Conservation (phyloP, 768 basidiomycete genomes). For the Trametes cingulata region DNA sequence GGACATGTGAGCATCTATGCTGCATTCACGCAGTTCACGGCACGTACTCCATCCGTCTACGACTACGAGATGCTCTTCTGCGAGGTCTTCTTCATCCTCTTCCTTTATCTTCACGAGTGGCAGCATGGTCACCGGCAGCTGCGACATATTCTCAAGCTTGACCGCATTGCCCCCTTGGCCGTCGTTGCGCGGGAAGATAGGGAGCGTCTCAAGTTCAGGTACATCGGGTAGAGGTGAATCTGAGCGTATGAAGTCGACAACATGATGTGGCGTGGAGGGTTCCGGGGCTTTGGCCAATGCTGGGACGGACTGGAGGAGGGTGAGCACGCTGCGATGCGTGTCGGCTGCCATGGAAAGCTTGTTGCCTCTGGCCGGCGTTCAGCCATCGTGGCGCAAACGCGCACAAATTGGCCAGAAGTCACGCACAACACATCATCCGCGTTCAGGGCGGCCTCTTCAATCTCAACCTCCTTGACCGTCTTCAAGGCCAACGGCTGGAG, state of each 20-base stretch:
- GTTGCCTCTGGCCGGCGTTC: conserved; percentile 31
- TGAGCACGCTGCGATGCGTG: conserved; percentile 27
- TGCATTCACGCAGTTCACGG: neutral
- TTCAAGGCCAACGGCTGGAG: neutral
- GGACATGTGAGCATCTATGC: neutral
- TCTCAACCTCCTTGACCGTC: neutral
- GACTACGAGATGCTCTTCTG: conserved; percentile 53
- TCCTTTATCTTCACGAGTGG: conserved; percentile 34
- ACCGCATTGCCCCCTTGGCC: neutral
- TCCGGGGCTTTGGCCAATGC: conserved; percentile 1
- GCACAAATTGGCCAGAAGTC: neutral
- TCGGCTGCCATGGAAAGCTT: conserved; percentile 33
- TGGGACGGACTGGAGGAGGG: conserved; percentile 33
- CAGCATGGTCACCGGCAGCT: conserved; percentile 29
- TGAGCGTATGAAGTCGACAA: conserved; percentile 34
- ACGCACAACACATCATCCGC: conserved; percentile 45
- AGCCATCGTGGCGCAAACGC: neutral
- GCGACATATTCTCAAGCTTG: conserved; percentile 18
- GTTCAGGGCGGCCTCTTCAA: conserved; percentile 17
- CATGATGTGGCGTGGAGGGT: neutral
- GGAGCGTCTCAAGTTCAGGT: conserved; percentile 39
- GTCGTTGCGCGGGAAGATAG: conserved; percentile 47
- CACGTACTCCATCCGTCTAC: conserved; percentile 68
- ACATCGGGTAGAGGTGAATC: conserved; percentile 31
- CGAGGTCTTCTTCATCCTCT: conserved; percentile 45